phyloP scores from a whole-genome alignment of 2,329 filamentous ascomycete genomes.

The Pestalotiopsis fici region DNA sequence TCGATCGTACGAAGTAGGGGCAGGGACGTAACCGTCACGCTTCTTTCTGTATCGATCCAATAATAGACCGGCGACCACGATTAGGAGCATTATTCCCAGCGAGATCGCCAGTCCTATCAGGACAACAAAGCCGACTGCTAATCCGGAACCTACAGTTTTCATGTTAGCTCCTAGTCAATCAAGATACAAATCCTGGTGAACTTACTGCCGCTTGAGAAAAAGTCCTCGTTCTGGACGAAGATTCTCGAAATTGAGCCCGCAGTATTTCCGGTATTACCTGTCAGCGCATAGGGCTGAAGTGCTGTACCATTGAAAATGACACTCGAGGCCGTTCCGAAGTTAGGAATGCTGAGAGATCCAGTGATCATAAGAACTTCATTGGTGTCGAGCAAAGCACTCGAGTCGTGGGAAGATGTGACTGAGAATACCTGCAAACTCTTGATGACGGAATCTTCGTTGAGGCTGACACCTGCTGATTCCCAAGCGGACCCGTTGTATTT shows the following conservation, averaged over 20 bases:
- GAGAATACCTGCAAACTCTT: slow-evolving; percentile 81
- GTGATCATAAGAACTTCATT: slow-evolving; percentile 78
- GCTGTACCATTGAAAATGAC: slow-evolving; percentile 84
- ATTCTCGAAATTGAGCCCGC: slow-evolving; percentile 77
- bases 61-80: slow-evolving; percentile 74
- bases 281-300: slow-evolving; percentile 79
- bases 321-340: slow-evolving; percentile 80
- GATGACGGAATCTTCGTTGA: slow-evolving; percentile 69
- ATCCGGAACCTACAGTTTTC: slow-evolving; percentile 45
- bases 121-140: slow-evolving; percentile 76
- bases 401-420: slow-evolving; percentile 67
- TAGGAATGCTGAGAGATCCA: slow-evolving; percentile 75
- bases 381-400: slow-evolving; percentile 62
- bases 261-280: slow-evolving; percentile 64
- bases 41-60: slow-evolving; percentile 76
- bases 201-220: slow-evolving; percentile 68
- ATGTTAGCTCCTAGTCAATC: slow-evolving; percentile 12
- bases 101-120: slow-evolving; percentile 80
- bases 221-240: slow-evolving; percentile 80
- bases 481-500: slow-evolving; percentile 78
- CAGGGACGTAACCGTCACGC: slow-evolving; percentile 79
- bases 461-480: slow-evolving; percentile 61
- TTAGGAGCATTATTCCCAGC: slow-evolving; percentile 73
- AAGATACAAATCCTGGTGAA: slow-evolving; percentile 18
- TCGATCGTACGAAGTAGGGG: slow-evolving; percentile 66